Percentiles rank a stretch among this genome's conserved stretches.
Evolutionary conservation across 2,329 filamentous ascomycete genomes (phyloP).

Genomic region (Scytalidium lignicola): DNA sequence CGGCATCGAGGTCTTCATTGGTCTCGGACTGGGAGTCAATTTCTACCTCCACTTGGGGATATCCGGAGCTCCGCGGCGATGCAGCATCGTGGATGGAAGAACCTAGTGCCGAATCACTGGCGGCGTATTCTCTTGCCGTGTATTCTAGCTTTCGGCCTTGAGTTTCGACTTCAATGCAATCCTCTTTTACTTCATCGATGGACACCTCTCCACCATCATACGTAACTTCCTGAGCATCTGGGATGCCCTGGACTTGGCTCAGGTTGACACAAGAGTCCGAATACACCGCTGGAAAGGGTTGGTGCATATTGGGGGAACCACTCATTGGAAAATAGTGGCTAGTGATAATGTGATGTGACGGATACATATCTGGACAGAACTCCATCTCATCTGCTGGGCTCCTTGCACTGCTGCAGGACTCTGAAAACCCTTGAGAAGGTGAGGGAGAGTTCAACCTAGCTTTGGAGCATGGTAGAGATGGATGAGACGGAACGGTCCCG

Average conservation of each 20-base stretch:
- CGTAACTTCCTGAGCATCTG: conserved; percentile 16
- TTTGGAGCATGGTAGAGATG: not conserved
- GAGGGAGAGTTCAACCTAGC: conserved; percentile 18
- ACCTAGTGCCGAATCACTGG: conserved; percentile 11
- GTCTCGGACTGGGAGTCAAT: not conserved
- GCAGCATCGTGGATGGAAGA: conserved; percentile 17
- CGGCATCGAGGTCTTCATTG: conserved; percentile 7
- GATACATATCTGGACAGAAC: conserved; percentile 10
- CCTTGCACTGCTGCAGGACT: conserved; percentile 14
- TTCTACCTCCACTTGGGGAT: not conserved
- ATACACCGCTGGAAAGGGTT: conserved; percentile 1
- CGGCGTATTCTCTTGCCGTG: not conserved
- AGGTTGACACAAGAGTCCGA: conserved; percentile 17
- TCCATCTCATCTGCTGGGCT: conserved; percentile 17
- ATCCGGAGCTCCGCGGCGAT: conserved; percentile 3
- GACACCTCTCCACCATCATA: conserved; percentile 17
- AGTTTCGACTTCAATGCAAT: conserved; percentile 5
- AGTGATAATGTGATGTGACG: conserved; percentile 5
- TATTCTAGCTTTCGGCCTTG: not conserved
- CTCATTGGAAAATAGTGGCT: conserved; percentile 5
- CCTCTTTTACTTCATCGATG: conserved; percentile 9
- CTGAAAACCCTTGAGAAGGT: conserved; percentile 18
- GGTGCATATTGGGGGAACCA: conserved; percentile 2
- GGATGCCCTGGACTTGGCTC: conserved; percentile 21
- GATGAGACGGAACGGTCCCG: not conserved